Percentiles rank a stretch among this genome's conserved stretches.
Conservation (phyloP, 768 basidiomycete genomes). For the Dacryopinax primogenitus region DNA sequence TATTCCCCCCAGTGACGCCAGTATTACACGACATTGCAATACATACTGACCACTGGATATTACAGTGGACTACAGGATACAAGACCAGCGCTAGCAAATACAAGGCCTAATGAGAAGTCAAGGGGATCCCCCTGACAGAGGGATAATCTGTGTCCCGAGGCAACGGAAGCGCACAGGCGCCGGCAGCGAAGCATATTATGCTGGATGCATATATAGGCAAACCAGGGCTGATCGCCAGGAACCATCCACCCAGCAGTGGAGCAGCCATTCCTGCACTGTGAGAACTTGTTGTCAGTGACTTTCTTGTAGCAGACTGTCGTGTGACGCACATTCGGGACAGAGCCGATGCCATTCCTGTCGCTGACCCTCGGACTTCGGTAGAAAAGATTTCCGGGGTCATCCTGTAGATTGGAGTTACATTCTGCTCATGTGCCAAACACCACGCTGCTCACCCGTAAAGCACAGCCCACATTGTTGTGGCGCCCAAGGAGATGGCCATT, state of each 20-base stretch:
- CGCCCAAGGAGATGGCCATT: slow-evolving; percentile 63
- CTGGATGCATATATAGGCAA: slow-evolving; percentile 69
- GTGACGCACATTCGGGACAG: slow-evolving; percentile 61
- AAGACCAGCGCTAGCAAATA: not conserved
- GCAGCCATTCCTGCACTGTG: slow-evolving; percentile 79
- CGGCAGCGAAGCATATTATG: slow-evolving; percentile 49
- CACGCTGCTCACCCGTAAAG: slow-evolving; percentile 45
- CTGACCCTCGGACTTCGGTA: slow-evolving; percentile 67
- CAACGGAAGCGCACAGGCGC: slow-evolving; percentile 40
- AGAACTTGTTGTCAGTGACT: slow-evolving; percentile 10
- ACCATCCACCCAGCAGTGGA: slow-evolving; percentile 59
- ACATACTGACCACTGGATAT: not conserved
- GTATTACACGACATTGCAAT: too few relatives aligned
- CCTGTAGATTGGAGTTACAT: slow-evolving; percentile 19
- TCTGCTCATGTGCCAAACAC: too few relatives aligned
- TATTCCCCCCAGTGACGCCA: too few relatives aligned
- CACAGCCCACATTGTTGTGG: slow-evolving; percentile 84
- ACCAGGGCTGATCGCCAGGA: slow-evolving; percentile 52
- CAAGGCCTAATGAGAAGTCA: not conserved
- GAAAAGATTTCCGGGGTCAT: slow-evolving; percentile 85
- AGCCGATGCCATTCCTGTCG: slow-evolving; percentile 76
- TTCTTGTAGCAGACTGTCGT: not conserved
- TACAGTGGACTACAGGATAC: not conserved
- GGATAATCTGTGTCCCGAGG: slow-evolving; percentile 7
- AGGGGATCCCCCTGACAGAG: not conserved